phyloP scores from a whole-genome alignment of 495 filamentous ascomycete genomes.

The Aspergillus hancockii region DNA sequence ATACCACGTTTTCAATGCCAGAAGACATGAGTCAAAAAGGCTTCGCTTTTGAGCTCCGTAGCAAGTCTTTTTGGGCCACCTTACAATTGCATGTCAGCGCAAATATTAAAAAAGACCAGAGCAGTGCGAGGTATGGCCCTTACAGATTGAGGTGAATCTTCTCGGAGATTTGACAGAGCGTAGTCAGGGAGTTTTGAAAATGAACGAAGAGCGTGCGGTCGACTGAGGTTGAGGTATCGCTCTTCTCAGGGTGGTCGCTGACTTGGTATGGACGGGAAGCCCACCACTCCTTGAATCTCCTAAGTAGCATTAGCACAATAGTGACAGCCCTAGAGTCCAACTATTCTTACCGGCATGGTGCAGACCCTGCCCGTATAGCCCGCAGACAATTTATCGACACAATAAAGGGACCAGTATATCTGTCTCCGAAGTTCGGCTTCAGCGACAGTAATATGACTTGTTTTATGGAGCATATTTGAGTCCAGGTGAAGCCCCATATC shows the following conservation, averaged over 20 bases:
- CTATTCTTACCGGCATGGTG: constrained; percentile 32
- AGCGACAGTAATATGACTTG: constrained; percentile 20
- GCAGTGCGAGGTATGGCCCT: too few relatives aligned
- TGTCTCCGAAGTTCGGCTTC: constrained; percentile 33
- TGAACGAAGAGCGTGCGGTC: neutral
- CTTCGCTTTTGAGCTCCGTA: constrained; percentile 18
- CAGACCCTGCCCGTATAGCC: constrained; percentile 35
- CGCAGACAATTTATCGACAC: constrained; percentile 32
- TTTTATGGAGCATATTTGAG: constrained; percentile 23
- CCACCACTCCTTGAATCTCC: neutral
- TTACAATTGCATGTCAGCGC: neutral
- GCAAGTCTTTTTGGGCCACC: constrained; percentile 31
- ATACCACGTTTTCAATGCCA: constrained; percentile 31
- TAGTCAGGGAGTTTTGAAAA: neutral
- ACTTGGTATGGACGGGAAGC: neutral
- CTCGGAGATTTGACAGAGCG: constrained; percentile 2
- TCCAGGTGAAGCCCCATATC: constrained; percentile 37
- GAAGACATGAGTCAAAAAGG: constrained; percentile 30
- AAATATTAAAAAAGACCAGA: too few relatives aligned
- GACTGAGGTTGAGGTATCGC: neutral
- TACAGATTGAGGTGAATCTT: neutral
- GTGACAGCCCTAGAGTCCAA: too few relatives aligned
- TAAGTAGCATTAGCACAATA: neutral
- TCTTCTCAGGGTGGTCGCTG: neutral
- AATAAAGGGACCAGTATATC: constrained; percentile 35